Conservation (phyloP, 306 rosid species). For the Oxytropis ochrocephala region DNA sequence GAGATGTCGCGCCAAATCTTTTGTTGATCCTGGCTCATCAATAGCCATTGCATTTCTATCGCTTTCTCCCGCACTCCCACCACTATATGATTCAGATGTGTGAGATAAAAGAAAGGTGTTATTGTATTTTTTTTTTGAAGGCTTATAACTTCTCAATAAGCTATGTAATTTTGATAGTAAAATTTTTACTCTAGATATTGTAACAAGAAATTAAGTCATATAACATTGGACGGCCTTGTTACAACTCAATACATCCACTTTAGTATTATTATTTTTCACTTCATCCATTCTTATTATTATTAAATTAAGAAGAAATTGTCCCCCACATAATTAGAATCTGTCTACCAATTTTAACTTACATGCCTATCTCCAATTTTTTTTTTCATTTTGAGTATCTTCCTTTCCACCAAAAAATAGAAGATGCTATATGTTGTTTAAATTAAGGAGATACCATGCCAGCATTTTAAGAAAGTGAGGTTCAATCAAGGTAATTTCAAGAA, state of each 20-base stretch:
- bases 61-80: no score
- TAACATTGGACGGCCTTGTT: background rate
- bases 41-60: no score
- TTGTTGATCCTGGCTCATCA: no score
- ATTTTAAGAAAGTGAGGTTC: conserved; percentile 35
- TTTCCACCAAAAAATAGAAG: conserved; percentile 34
- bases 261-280: background rate
- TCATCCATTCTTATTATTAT: background rate
- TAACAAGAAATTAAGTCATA: background rate
- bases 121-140: conserved; percentile 10
- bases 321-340: conserved; percentile 34
- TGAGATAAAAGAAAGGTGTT: conserved; percentile 11
- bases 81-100: conserved; percentile 15
- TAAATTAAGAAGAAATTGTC: background rate
- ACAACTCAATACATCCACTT: conserved; percentile 3
- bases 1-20: no score
- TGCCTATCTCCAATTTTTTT: conserved; percentile 21
- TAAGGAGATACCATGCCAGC: conserved; percentile 43
- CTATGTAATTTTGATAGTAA: conserved; percentile 4
- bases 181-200: background rate
- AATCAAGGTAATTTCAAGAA: conserved; percentile 29
- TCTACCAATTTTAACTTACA: conserved; percentile 15
- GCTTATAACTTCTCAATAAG: background rate
- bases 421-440: conserved; percentile 41
- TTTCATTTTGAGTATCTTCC: conserved; percentile 3